These are phyloP conservation scores for Vanrija humicola DNA, from an alignment of 1,284 basidiomycete genomes.

Conservation along the genomic window DNA sequence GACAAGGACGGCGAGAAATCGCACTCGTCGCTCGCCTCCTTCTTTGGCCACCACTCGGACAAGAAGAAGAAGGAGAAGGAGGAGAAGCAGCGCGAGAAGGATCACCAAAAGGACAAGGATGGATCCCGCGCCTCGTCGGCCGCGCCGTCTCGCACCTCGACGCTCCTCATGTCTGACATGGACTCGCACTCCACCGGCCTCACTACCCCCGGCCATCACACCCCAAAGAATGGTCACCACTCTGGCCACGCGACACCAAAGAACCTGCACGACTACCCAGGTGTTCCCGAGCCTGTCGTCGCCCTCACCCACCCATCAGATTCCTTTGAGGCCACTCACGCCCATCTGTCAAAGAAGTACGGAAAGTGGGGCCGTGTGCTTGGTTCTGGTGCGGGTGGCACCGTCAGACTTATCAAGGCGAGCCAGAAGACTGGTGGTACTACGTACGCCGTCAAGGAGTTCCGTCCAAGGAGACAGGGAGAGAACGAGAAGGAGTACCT, in stretches of 20 bases:
- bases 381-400: slow-evolving; percentile 94
- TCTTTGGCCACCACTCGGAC: slow-evolving; percentile 46
- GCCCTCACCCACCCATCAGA: slow-evolving; percentile 42
- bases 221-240: slow-evolving; percentile 10
- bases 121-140: slow-evolving; percentile 33
- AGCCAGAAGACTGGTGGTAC: slow-evolving; percentile 69
- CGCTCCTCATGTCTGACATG: slow-evolving; percentile 28
- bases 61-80: slow-evolving; percentile 39
- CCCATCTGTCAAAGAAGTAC: slow-evolving; percentile 94
- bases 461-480: slow-evolving; percentile 78
- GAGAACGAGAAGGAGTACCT: slow-evolving; percentile 96
- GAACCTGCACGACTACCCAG: slow-evolving; percentile 40
- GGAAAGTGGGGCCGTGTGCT: slow-evolving; percentile 97
- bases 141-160: slow-evolving; percentile 36
- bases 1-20: slow-evolving; percentile 49
- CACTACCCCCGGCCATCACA: slow-evolving; percentile 2
- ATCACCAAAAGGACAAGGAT: slow-evolving; percentile 10
- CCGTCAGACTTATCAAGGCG: slow-evolving; percentile 91
- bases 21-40: slow-evolving; percentile 45
- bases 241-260: slow-evolving; percentile 40
- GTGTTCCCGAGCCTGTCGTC: slow-evolving; percentile 44
- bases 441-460: slow-evolving; percentile 96
- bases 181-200: slow-evolving; percentile 7
- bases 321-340: slow-evolving; percentile 77
- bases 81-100: slow-evolving; percentile 12